phyloP scores from a whole-genome alignment of 1,284 basidiomycete species.

The Coriolopsis trogii region DNA sequence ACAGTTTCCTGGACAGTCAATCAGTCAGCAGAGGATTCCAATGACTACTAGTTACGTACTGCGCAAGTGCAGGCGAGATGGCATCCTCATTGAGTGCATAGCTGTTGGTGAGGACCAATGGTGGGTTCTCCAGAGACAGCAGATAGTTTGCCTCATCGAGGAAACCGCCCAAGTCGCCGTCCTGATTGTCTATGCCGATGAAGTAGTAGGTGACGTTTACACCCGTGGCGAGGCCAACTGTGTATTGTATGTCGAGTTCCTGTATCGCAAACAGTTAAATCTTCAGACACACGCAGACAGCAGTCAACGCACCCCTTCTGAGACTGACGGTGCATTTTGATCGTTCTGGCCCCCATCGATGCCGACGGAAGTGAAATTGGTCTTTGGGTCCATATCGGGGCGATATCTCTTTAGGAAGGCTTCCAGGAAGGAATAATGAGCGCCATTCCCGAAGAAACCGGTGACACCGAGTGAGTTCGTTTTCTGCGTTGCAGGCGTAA shows the following conservation, averaged over 20 bases:
- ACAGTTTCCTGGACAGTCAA: conserved; percentile 25
- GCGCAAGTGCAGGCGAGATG: conserved; percentile 46
- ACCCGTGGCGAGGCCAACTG: conserved; percentile 45
- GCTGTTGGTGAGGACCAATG: conserved; percentile 54
- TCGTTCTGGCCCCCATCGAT: conserved; percentile 38
- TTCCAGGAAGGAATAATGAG: conserved; percentile 40
- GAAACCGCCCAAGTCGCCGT: conserved; percentile 22
- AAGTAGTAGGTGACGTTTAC: conserved; percentile 35
- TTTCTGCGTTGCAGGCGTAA: conserved; percentile 43
- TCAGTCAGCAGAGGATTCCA: too few relatives aligned
- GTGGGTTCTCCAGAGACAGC: conserved; percentile 41
- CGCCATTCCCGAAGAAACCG: conserved; percentile 56
- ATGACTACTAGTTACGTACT: too few relatives aligned
- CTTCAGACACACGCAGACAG: background rate
- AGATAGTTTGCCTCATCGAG: conserved; percentile 28
- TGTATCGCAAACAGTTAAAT: background rate
- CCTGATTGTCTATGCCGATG: conserved; percentile 42
- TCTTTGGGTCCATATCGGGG: conserved; percentile 42
- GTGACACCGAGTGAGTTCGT: conserved; percentile 54
- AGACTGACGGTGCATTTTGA: too few relatives aligned
- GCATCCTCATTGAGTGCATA: conserved; percentile 31
- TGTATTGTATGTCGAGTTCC: conserved; percentile 67
- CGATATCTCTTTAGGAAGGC: conserved; percentile 61
- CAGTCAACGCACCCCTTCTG: background rate
- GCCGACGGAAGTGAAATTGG: conserved; percentile 4